A percentile compares a stretch with the other conserved stretches of the same genome.
Evolutionary conservation across 768 basidiomycete species (phyloP).

Genomic region (Strobilomyces dryophilus): DNA sequence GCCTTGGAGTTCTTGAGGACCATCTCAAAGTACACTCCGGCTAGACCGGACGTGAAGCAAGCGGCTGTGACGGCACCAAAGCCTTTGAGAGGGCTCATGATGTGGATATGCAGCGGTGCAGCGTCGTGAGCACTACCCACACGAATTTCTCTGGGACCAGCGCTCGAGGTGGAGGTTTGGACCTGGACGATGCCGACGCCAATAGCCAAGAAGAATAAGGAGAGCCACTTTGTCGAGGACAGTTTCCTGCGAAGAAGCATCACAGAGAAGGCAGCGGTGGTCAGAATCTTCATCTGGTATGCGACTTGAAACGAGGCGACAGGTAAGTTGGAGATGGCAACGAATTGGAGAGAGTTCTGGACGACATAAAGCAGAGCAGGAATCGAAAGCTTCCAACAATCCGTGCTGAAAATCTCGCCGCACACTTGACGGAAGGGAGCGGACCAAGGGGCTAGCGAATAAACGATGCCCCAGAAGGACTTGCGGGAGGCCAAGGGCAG

Average conservation of each 20-base stretch:
- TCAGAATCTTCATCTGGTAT: slow-evolving; percentile 98
- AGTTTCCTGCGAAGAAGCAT: slow-evolving; percentile 74
- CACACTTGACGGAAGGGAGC: slow-evolving; percentile 54
- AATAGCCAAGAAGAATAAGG: slow-evolving; percentile 81
- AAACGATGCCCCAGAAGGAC: slow-evolving; percentile 35
- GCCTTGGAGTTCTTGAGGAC: slow-evolving; percentile 79
- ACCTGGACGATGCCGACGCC: slow-evolving; percentile 96
- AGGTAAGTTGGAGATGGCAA: slow-evolving; percentile 91
- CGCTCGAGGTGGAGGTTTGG: slow-evolving; percentile 51
- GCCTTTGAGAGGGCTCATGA: slow-evolving; percentile 80
- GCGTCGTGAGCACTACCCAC: slow-evolving; percentile 71
- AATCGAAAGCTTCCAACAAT: slow-evolving; percentile 98
- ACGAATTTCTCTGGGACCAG: slow-evolving; percentile 31
- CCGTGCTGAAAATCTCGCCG: slow-evolving; percentile 76
- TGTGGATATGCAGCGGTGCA: slow-evolving; percentile 53
- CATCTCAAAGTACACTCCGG: slow-evolving; percentile 94
- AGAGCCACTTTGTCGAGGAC: slow-evolving; percentile 75
- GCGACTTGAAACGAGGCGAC: slow-evolving; percentile 98
- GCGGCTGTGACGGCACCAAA: slow-evolving; percentile 81
- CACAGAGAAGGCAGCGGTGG: slow-evolving; percentile 91
- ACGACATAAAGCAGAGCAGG: slow-evolving; percentile 93
- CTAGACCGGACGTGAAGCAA: slow-evolving; percentile 86
- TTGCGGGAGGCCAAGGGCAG: slow-evolving; percentile 39
- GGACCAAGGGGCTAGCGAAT: slow-evolving; percentile 42
- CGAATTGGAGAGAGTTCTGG: slow-evolving; percentile 97